phyloP scores from a whole-genome alignment of 2,329 filamentous ascomycete genomes.

The Zymoseptoria brevis region DNA sequence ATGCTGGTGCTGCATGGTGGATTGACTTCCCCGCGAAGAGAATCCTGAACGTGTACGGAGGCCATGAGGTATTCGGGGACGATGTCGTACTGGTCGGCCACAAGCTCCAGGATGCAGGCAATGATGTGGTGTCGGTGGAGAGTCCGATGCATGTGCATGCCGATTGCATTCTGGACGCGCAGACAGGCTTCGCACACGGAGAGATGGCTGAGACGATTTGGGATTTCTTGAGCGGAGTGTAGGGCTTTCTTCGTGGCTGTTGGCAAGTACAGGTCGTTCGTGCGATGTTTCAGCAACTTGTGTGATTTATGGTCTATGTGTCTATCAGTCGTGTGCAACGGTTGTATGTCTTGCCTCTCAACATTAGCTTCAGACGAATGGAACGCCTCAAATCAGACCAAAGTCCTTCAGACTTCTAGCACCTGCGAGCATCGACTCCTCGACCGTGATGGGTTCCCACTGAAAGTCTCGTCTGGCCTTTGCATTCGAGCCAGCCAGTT shows the following conservation, averaged over 20 bases:
- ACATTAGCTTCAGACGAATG: neutral
- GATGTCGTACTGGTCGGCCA: neutral
- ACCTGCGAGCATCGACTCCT: slow-evolving; percentile 11
- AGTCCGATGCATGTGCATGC: neutral
- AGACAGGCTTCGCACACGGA: neutral
- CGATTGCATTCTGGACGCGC: neutral
- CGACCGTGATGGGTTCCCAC: slow-evolving; percentile 10
- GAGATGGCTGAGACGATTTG: neutral
- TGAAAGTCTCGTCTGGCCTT: slow-evolving; percentile 12
- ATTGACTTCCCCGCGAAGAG: neutral
- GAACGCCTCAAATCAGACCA: neutral
- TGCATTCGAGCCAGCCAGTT: slow-evolving; percentile 11
- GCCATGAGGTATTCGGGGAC: neutral
- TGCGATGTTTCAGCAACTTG: neutral
- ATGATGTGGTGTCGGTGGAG: neutral
- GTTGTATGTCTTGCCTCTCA: neutral
- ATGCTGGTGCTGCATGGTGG: neutral
- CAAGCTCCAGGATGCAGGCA: neutral
- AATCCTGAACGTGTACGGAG: neutral
- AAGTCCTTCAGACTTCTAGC: slow-evolving; percentile 14
- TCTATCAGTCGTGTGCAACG: neutral
- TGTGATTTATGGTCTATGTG: neutral
- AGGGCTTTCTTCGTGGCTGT: neutral
- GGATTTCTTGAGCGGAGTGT: neutral
- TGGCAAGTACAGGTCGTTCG: neutral